A percentile compares a stretch with the other conserved stretches of the same genome.
These are phyloP conservation scores for Phalaenopsis aphrodite DNA, from an alignment of 106 monocot genomes.

Conservation along the genomic window DNA sequence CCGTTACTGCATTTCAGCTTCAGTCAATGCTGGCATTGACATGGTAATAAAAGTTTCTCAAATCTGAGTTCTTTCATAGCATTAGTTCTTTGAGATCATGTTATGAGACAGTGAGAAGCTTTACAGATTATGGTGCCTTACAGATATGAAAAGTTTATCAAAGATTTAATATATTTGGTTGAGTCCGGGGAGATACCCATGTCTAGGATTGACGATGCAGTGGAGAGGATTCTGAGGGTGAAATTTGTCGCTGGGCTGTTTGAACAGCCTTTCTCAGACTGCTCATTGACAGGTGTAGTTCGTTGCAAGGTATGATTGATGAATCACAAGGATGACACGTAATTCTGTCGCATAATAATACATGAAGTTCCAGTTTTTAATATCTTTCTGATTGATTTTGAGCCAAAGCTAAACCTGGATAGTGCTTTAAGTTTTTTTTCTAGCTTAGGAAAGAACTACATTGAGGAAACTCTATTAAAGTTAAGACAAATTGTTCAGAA, in stretches of 20 bases:
- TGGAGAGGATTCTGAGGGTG: conserved; percentile 74
- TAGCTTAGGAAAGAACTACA: not conserved
- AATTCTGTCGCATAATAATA: not conserved
- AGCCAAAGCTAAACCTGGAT: not conserved
- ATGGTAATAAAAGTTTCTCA: conserved; percentile 42
- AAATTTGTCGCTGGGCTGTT: conserved; percentile 83
- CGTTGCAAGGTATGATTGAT: conserved; percentile 59
- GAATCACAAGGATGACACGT: not conserved
- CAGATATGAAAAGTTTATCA: conserved; percentile 61
- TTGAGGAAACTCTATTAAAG: not conserved
- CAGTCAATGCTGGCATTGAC: conserved; percentile 87
- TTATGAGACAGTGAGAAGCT: not conserved
- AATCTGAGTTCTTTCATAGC: not conserved
- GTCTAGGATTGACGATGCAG: conserved; percentile 84
- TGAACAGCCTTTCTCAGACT: conserved; percentile 82
- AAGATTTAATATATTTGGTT: conserved; percentile 67
- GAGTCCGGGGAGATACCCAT: conserved; percentile 72
- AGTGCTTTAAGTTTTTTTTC: not conserved
- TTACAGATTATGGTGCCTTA: conserved; percentile 74
- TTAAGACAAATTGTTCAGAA: not conserved
- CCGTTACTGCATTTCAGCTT: conserved; percentile 58
- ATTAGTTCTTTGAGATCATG: not conserved
- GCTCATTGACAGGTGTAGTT: conserved; percentile 45
- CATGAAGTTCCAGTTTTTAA: not conserved
- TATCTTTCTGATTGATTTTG: not conserved